Evolutionary conservation across 352 stramenopile genomes (phyloP).

Genomic region (Elongisporangium anandrum): DNA sequence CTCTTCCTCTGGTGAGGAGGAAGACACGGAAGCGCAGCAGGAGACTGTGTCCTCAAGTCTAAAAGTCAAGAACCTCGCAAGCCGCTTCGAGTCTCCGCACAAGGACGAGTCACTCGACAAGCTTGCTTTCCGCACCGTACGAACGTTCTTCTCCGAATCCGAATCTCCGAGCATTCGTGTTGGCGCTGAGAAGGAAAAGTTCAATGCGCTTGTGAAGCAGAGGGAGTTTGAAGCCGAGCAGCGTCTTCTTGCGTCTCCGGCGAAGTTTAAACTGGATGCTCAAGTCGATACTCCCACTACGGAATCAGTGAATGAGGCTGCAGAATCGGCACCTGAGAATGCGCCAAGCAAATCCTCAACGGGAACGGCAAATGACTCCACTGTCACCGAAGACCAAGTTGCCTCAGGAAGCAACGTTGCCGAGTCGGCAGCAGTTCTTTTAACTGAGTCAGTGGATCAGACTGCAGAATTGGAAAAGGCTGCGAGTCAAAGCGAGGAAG

Average conservation of each 20-base stretch:
- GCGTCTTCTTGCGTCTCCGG: background rate
- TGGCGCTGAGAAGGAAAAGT: slow-evolving; percentile 31
- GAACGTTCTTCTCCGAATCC: background rate
- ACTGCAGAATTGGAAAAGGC: no score
- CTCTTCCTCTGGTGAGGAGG: background rate
- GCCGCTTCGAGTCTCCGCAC: slow-evolving; percentile 9
- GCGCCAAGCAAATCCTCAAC: no score
- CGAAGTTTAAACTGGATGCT: background rate
- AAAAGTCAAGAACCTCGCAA: slow-evolving; percentile 29
- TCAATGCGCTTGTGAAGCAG: slow-evolving; percentile 22
- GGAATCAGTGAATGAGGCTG: no score
- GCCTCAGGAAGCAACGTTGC: no score
- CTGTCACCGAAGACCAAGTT: background rate
- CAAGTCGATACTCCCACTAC: background rate
- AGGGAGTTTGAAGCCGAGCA: background rate
- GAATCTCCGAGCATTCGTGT: slow-evolving; percentile 22
- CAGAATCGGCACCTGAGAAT: no score
- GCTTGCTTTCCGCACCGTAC: background rate
- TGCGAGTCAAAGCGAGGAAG: no score
- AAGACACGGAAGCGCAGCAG: slow-evolving; percentile 4
- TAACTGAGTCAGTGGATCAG: background rate
- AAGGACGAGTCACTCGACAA: background rate
- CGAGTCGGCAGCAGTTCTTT: background rate
- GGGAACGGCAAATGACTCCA: no score
- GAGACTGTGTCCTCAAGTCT: slow-evolving; percentile 3